Evolutionary conservation across 495 filamentous ascomycete species (phyloP).

Genomic region (Massariosphaeria phaeospora): DNA sequence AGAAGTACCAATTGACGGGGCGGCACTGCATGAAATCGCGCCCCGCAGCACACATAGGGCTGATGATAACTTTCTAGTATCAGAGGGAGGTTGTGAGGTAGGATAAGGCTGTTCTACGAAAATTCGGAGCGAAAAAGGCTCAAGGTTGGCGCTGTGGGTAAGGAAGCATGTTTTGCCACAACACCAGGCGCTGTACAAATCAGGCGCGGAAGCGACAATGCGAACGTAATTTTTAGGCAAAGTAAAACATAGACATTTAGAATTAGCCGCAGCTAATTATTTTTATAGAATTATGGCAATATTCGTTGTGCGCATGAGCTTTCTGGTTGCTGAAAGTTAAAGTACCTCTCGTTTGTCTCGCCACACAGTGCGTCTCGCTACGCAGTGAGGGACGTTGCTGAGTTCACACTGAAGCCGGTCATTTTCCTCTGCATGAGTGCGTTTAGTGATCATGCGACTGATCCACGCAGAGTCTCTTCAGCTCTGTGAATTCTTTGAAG

Average conservation of each 20-base stretch:
- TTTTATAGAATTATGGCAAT: neutral
- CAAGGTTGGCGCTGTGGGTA: slow-evolving; percentile 2
- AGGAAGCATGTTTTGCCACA: slow-evolving; percentile 6
- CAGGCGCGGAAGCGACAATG: neutral
- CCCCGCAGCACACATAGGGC: slow-evolving; percentile 8
- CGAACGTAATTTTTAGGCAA: neutral
- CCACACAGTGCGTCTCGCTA: neutral
- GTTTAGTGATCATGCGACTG: too few species aligned
- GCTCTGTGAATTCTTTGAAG: too few species aligned
- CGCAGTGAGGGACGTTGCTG: neutral
- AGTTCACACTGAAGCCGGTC: too few species aligned
- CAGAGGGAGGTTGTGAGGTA: slow-evolving; percentile 9
- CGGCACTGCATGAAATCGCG: slow-evolving; percentile 10
- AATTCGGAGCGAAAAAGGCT: slow-evolving; percentile 7
- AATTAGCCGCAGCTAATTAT: too few species aligned
- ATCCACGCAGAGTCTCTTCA: too few species aligned
- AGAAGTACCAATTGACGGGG: slow-evolving; percentile 16
- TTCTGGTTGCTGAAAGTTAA: neutral
- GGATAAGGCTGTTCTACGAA: slow-evolving; percentile 10
- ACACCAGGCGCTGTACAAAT: too few species aligned
- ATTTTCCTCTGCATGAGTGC: too few species aligned
- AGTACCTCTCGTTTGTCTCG: neutral
- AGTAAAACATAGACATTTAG: neutral
- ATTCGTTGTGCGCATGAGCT: neutral
- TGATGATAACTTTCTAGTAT: slow-evolving; percentile 11